phyloP scores from a whole-genome alignment of 768 basidiomycete species.

The Mycena capillaripes region DNA sequence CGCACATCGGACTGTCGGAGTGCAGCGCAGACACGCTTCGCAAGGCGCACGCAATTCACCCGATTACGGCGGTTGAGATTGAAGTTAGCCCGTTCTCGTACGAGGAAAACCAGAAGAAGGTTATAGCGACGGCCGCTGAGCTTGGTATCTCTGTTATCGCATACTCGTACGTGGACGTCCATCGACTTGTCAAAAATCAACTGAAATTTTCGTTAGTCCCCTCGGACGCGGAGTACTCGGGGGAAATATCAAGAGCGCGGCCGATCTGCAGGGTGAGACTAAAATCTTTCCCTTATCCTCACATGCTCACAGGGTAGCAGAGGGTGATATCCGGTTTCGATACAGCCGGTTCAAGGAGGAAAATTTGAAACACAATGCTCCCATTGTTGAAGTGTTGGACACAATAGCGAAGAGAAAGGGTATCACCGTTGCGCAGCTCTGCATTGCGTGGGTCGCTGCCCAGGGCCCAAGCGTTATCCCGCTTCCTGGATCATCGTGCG shows the following conservation, averaged over 20 bases:
- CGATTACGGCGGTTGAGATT: slow-evolving; percentile 74
- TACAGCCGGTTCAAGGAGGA: slow-evolving; percentile 64
- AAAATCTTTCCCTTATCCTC: background rate
- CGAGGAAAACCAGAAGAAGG: slow-evolving; percentile 65
- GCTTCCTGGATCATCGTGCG: slow-evolving; percentile 63
- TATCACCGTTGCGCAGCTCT: slow-evolving; percentile 59
- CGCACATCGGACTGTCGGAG: slow-evolving; percentile 73
- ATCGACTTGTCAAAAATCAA: background rate
- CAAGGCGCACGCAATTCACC: slow-evolving; percentile 56
- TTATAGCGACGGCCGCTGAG: slow-evolving; percentile 67
- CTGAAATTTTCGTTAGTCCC: slow-evolving; percentile 51
- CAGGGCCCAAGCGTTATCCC: slow-evolving; percentile 61
- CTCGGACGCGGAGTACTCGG: slow-evolving; percentile 69
- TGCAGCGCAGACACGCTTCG: slow-evolving; percentile 63
- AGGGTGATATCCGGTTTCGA: slow-evolving; percentile 55
- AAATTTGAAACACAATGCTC: slow-evolving; percentile 58
- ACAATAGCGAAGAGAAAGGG: slow-evolving; percentile 57
- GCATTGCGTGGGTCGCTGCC: slow-evolving; percentile 58
- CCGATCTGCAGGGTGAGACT: slow-evolving; percentile 49
- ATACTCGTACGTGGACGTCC: slow-evolving; percentile 60
- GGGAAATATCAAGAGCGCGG: slow-evolving; percentile 58
- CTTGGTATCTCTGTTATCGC: slow-evolving; percentile 72
- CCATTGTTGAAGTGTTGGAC: slow-evolving; percentile 57
- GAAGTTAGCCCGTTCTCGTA: slow-evolving; percentile 77
- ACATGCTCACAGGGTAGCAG: slow-evolving; percentile 32